These are phyloP conservation scores for Parathielavia appendiculata DNA, from an alignment of 495 filamentous ascomycete genomes.

Conservation along the genomic window DNA sequence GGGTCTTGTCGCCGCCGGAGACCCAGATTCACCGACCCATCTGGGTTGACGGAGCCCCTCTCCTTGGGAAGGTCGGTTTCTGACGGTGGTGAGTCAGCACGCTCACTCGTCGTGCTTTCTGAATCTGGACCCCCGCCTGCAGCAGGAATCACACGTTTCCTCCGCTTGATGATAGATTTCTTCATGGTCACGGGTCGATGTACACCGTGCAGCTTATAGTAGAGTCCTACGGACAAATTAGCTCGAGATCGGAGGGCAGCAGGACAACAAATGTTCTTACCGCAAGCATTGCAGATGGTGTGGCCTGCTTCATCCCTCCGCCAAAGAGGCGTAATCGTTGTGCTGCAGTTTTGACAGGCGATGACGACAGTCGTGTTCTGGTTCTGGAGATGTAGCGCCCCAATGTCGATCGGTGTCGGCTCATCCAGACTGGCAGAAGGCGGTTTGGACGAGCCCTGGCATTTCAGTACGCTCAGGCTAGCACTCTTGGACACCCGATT, in stretches of 20 bases:
- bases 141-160: conserved; percentile 91
- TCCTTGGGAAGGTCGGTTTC: conserved; percentile 37
- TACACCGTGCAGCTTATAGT: conserved; percentile 91
- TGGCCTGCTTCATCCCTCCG: conserved; percentile 89
- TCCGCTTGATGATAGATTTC: conserved; percentile 90
- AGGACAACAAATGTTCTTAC: conserved; percentile 48
- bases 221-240: conserved; percentile 60
- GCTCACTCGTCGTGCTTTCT: conserved; percentile 41
- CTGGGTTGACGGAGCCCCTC: conserved; percentile 47
- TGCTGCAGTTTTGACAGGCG: conserved; percentile 95
- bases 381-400: conserved; percentile 39
- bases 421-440: conserved; percentile 31
- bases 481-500: conserved; percentile 89
- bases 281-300: conserved; percentile 98
- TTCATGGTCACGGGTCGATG: conserved; percentile 96
- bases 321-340: conserved; percentile 95
- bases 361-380: conserved; percentile 71
- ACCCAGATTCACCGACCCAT: conserved; percentile 56
- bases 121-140: conserved; percentile 37
- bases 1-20: conserved; percentile 46
- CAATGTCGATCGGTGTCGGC: conserved; percentile 43
- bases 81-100: conserved; percentile 40
- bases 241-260: neutral
- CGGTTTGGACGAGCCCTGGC: conserved; percentile 30
- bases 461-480: conserved; percentile 56